Percentiles rank a stretch among this genome's conserved stretches.
phyloP scores from a whole-genome alignment of 2,329 filamentous ascomycete genomes.

The Aspergillus caelatus region DNA sequence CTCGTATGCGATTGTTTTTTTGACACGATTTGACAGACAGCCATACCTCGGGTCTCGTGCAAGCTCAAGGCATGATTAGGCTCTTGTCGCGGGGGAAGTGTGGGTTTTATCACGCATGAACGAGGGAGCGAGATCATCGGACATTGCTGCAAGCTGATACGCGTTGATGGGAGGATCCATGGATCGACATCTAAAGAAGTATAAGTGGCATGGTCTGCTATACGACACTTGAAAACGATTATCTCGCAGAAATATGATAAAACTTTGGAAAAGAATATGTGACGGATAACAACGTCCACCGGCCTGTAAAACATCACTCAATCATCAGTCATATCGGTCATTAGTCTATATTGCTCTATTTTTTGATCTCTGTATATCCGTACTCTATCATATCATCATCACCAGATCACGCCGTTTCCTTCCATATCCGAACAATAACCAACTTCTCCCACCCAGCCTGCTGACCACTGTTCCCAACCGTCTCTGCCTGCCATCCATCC shows the following conservation, averaged over 20 bases:
- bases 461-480: conserved; percentile 80
- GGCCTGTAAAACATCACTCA: not conserved
- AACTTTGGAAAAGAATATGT: not conserved
- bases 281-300: not conserved
- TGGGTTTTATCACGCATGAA: not conserved
- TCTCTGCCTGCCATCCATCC: conserved; percentile 72
- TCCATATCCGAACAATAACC: conserved; percentile 85
- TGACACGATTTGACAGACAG: not conserved
- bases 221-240: not conserved
- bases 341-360: not conserved
- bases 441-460: conserved; percentile 94
- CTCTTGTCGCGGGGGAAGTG: not conserved
- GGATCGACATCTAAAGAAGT: not conserved
- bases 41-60: not conserved
- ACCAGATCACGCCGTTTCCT: conserved; percentile 29
- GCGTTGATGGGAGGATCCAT: not conserved
- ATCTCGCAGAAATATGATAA: not conserved
- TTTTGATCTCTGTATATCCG: not conserved
- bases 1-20: not conserved
- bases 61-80: not conserved
- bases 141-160: not conserved
- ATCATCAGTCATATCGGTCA: conserved; percentile 9
- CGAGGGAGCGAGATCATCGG: not conserved
- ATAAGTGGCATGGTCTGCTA: not conserved
- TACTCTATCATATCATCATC: not conserved